A percentile compares a stretch with the other conserved stretches of the same genome.
Evolutionary conservation across 2,329 filamentous ascomycete species (phyloP).

Genomic region (Herpotrichia juniperi): DNA sequence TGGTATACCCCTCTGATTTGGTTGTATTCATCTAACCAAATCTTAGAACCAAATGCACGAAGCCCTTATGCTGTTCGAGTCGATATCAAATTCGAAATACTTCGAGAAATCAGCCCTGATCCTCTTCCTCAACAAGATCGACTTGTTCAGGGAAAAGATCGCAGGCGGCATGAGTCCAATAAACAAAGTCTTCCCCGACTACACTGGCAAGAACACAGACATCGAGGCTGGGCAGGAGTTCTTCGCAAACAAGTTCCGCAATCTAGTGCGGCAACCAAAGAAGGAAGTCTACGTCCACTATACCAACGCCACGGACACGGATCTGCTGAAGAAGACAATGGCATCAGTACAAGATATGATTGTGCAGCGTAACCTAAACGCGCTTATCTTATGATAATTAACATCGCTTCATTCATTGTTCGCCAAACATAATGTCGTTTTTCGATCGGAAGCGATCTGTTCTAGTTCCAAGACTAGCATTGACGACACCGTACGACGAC

Average conservation of each 20-base stretch:
- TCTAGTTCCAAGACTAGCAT: slow-evolving; percentile 11
- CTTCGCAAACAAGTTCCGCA: slow-evolving; percentile 58
- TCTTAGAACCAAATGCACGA: slow-evolving; percentile 62
- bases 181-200: slow-evolving; percentile 57
- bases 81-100: slow-evolving; percentile 59
- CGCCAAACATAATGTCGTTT: slow-evolving; percentile 18
- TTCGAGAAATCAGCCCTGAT: slow-evolving; percentile 59
- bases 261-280: slow-evolving; percentile 55
- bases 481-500: slow-evolving; percentile 11
- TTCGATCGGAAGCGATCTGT: slow-evolving; percentile 3
- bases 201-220: slow-evolving; percentile 50
- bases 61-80: slow-evolving; percentile 60
- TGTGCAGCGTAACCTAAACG: slow-evolving; percentile 59
- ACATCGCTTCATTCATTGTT: neutral
- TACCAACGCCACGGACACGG: slow-evolving; percentile 59
- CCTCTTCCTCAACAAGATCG: slow-evolving; percentile 61
- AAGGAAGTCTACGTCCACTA: slow-evolving; percentile 60
- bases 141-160: slow-evolving; percentile 59
- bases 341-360: slow-evolving; percentile 61
- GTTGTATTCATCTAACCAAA: slow-evolving; percentile 12
- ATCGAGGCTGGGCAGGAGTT: slow-evolving; percentile 57
- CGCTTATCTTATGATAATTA: slow-evolving; percentile 50
- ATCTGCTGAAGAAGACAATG: slow-evolving; percentile 64
- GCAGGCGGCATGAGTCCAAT: slow-evolving; percentile 54
- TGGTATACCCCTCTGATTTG: slow-evolving; percentile 49